These are phyloP conservation scores for Beauveria varroae DNA, from an alignment of 2,329 filamentous ascomycete genomes.

Conservation along the genomic window DNA sequence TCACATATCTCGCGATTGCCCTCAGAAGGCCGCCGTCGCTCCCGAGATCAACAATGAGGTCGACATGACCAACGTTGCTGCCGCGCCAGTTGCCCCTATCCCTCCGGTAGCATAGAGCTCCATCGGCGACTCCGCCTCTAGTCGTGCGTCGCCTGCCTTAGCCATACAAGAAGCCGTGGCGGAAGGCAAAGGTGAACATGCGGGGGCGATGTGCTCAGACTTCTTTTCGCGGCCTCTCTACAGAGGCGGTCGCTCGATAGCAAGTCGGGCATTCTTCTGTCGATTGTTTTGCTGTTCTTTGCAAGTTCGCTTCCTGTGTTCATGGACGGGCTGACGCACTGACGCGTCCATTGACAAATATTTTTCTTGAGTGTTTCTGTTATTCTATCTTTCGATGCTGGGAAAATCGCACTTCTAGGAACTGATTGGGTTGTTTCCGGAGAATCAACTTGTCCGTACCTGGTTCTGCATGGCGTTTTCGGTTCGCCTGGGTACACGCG, in stretches of 20 bases:
- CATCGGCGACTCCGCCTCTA: conserved; percentile 7
- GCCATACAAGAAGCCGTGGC: background rate
- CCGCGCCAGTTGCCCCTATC: conserved; percentile 39
- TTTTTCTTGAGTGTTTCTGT: conserved; percentile 20
- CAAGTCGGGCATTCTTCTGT: conserved; percentile 10
- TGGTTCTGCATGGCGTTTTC: conserved; percentile 23
- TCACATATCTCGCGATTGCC: conserved; percentile 93
- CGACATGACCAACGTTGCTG: conserved; percentile 34
- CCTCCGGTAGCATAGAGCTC: conserved; percentile 30
- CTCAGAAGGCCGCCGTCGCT: conserved; percentile 54
- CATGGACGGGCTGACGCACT: background rate
- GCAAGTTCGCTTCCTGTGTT: background rate
- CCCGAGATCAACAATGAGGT: conserved; percentile 41
- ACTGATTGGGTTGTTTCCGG: conserved; percentile 14
- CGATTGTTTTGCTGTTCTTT: background rate
- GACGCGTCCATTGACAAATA: conserved; percentile 12
- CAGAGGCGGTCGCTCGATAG: background rate
- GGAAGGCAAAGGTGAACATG: background rate
- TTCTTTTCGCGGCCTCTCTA: too few relatives aligned
- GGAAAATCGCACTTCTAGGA: conserved; percentile 21
- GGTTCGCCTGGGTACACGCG: conserved; percentile 22
- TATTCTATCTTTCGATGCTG: conserved; percentile 21
- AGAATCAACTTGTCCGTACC: conserved; percentile 11
- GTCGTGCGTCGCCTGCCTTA: background rate
- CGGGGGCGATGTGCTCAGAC: background rate